Evolutionary conservation across 176 grass and related monocot species (phyloP).

Genomic region (Zoysia pacifica): DNA sequence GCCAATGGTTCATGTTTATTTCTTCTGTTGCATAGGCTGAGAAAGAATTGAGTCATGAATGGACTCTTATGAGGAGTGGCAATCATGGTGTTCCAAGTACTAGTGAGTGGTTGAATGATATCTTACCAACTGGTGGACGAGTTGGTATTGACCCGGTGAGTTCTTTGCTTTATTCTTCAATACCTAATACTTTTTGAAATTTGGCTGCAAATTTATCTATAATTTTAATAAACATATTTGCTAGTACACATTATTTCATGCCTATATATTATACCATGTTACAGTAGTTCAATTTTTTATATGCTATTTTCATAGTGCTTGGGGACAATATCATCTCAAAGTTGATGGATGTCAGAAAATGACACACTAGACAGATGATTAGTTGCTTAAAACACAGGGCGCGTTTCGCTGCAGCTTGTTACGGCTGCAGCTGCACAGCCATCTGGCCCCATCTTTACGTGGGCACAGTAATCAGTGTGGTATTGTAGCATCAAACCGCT

Average conservation of each 20-base stretch:
- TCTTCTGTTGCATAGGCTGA: slow-evolving; percentile 62
- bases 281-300: background rate
- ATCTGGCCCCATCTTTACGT: too few species aligned
- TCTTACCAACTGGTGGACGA: slow-evolving; percentile 70
- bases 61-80: slow-evolving; percentile 89
- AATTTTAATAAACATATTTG: background rate
- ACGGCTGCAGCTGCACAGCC: too few species aligned
- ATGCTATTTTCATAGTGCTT: background rate
- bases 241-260: slow-evolving; percentile 8
- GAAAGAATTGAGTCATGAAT: slow-evolving; percentile 69
- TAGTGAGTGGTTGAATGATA: slow-evolving; percentile 90
- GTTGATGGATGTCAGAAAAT: slow-evolving; percentile 5
- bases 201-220: background rate
- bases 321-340: background rate
- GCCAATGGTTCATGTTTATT: background rate
- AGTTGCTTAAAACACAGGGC: background rate
- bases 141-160: slow-evolving; percentile 98
- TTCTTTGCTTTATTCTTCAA: slow-evolving; percentile 35
- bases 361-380: background rate
- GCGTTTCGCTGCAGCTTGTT: too few species aligned
- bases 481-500: too few species aligned
- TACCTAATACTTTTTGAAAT: background rate
- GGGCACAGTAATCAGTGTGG: too few species aligned
- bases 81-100: slow-evolving; percentile 81
- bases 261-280: background rate